Conservation (phyloP, 345 rosid species). For the Rhodomyrtus tomentosa region DNA sequence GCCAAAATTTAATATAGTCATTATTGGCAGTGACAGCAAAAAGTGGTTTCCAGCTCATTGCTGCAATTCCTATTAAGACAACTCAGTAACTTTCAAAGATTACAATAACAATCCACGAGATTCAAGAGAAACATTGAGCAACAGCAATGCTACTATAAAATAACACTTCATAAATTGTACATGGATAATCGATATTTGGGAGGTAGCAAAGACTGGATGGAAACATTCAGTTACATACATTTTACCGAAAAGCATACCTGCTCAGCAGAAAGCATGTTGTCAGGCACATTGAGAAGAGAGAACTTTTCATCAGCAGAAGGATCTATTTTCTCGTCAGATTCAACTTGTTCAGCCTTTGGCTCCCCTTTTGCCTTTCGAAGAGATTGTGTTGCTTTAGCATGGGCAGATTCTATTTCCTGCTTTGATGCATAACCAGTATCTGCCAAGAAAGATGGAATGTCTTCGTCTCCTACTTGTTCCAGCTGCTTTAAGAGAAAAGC, state of each 20-base stretch:
- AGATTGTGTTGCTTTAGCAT: constrained; percentile 47
- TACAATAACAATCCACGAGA: background rate
- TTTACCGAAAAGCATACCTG: constrained; percentile 35
- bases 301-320: constrained; percentile 45
- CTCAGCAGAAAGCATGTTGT: constrained; percentile 65
- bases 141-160: background rate
- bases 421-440: constrained; percentile 70
- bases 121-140: background rate
- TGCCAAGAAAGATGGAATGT: constrained; percentile 57
- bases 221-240: background rate
- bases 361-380: constrained; percentile 86
- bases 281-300: constrained; percentile 66
- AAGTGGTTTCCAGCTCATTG: background rate
- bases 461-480: constrained; percentile 54
- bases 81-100: background rate
- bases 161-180: background rate
- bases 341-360: constrained; percentile 56
- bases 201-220: background rate
- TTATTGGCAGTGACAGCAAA: background rate
- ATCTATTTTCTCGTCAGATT: constrained; percentile 63
- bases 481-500: constrained; percentile 80
- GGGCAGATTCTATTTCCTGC: constrained; percentile 72
- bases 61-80: background rate
- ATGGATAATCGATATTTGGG: background rate
- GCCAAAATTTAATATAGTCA: background rate